phyloP scores from a whole-genome alignment of 495 filamentous ascomycete genomes.

The Penicillium arizonense region DNA sequence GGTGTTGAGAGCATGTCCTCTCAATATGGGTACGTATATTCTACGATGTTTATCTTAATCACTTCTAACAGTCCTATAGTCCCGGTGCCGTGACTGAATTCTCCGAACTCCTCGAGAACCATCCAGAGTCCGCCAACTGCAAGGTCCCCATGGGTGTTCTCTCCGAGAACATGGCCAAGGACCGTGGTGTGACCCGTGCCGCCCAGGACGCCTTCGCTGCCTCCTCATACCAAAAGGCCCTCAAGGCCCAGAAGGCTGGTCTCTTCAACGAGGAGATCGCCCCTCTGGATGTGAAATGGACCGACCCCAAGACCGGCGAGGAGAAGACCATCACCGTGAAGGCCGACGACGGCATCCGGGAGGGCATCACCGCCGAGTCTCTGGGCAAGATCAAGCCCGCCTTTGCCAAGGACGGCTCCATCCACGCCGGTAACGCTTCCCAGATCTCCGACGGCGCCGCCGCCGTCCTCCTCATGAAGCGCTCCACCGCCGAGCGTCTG shows the following conservation, averaged over 20 bases:
- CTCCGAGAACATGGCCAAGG: conserved; percentile 93
- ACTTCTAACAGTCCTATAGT: conserved; percentile 35
- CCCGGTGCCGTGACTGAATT: conserved; percentile 91
- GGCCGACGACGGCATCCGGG: conserved; percentile 83
- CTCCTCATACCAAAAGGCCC: conserved; percentile 82
- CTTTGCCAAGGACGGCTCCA: conserved; percentile 87
- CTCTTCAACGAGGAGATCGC: conserved; percentile 92
- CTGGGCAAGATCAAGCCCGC: conserved; percentile 87
- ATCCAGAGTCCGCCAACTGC: conserved; percentile 87
- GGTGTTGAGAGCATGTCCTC: conserved; percentile 97
- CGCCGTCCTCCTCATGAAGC: conserved; percentile 93
- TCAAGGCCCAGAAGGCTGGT: conserved; percentile 79
- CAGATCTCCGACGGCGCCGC: conserved; percentile 97
- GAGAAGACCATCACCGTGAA: conserved; percentile 79
- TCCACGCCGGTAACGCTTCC: conserved; percentile 93
- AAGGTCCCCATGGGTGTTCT: conserved; percentile 97
- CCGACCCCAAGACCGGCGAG: conserved; percentile 89
- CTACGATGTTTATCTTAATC: neutral
- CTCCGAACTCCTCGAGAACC: conserved; percentile 82
- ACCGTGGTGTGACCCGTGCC: conserved; percentile 66
- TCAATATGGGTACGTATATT: conserved; percentile 74
- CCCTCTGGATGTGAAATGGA: conserved; percentile 77
- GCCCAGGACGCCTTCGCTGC: conserved; percentile 90
- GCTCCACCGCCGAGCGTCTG: conserved; percentile 82
- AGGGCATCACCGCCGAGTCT: conserved; percentile 81